These are phyloP conservation scores for Ceratocystis lukuohia DNA, from an alignment of 2,329 filamentous ascomycete genomes.

Conservation along the genomic window DNA sequence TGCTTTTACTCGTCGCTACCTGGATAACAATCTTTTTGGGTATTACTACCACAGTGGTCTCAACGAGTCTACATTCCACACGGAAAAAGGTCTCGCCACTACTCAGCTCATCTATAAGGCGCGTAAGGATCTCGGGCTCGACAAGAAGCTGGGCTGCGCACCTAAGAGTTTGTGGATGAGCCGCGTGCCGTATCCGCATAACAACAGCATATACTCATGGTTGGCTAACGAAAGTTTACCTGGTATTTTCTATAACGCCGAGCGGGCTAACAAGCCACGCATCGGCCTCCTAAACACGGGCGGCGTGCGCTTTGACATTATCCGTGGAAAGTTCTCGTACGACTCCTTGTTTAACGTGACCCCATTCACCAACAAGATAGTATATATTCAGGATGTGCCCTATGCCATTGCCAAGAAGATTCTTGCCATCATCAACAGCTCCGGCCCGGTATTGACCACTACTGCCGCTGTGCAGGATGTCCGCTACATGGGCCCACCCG, in stretches of 20 bases:
- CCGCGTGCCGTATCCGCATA: slow-evolving; percentile 57
- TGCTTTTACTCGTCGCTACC: slow-evolving; percentile 66
- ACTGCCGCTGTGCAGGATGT: slow-evolving; percentile 28
- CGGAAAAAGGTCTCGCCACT: slow-evolving; percentile 58
- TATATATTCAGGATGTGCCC: slow-evolving; percentile 66
- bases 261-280: slow-evolving; percentile 46
- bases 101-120: slow-evolving; percentile 56
- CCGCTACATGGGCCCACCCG: slow-evolving; percentile 37
- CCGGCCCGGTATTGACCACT: slow-evolving; percentile 34
- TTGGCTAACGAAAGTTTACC: slow-evolving; percentile 65
- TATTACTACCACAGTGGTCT: slow-evolving; percentile 67
- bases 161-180: slow-evolving; percentile 72
- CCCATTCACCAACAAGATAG: slow-evolving; percentile 71
- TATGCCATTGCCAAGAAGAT: slow-evolving; percentile 62
- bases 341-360: slow-evolving; percentile 79
- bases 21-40: slow-evolving; percentile 85
- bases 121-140: slow-evolving; percentile 56
- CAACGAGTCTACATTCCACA: slow-evolving; percentile 60
- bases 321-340: slow-evolving; percentile 77
- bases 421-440: slow-evolving; percentile 43
- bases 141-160: slow-evolving; percentile 67
- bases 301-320: slow-evolving; percentile 87
- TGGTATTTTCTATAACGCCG: slow-evolving; percentile 43
- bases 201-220: slow-evolving; percentile 69
- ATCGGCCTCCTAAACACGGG: slow-evolving; percentile 79